phyloP scores from a whole-genome alignment of 2,329 filamentous ascomycete genomes.

The Colletotrichum tabaci region DNA sequence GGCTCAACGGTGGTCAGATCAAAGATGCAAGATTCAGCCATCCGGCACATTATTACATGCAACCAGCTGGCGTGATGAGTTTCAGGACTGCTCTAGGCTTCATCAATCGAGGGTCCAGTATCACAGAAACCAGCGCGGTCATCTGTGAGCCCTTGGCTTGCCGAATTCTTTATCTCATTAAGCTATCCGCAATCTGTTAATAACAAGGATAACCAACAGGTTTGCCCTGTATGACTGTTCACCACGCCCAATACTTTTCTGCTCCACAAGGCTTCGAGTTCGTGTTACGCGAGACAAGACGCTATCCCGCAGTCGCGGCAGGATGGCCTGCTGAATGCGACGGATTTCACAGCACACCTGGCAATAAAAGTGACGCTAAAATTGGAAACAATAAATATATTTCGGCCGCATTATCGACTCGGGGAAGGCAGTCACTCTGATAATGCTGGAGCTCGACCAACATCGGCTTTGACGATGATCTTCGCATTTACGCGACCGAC shows the following conservation, averaged over 20 bases:
- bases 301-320: slow-evolving; percentile 18
- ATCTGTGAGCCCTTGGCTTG: not conserved
- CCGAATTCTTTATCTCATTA: not conserved
- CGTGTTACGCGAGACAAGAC: slow-evolving; percentile 28
- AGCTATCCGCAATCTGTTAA: not conserved
- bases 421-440: not conserved
- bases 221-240: not conserved
- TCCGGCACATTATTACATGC: not conserved
- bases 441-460: slow-evolving; percentile 13
- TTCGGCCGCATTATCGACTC: slow-evolving; percentile 10
- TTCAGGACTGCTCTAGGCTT: not conserved
- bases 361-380: slow-evolving; percentile 20
- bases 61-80: too few species aligned
- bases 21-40: slow-evolving; percentile 1
- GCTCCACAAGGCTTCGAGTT: slow-evolving; percentile 7
- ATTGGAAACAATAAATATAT: slow-evolving; percentile 32
- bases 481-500: slow-evolving; percentile 4
- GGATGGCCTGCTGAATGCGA: slow-evolving; percentile 18
- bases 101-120: not conserved
- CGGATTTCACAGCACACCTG: not conserved
- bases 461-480: slow-evolving; percentile 10
- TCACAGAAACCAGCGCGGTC: not conserved
- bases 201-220: not conserved
- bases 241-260: not conserved
- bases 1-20: not conserved